Evolutionary conservation across 768 basidiomycete genomes (phyloP).

Genomic region (Gelatoporia subvermispora): DNA sequence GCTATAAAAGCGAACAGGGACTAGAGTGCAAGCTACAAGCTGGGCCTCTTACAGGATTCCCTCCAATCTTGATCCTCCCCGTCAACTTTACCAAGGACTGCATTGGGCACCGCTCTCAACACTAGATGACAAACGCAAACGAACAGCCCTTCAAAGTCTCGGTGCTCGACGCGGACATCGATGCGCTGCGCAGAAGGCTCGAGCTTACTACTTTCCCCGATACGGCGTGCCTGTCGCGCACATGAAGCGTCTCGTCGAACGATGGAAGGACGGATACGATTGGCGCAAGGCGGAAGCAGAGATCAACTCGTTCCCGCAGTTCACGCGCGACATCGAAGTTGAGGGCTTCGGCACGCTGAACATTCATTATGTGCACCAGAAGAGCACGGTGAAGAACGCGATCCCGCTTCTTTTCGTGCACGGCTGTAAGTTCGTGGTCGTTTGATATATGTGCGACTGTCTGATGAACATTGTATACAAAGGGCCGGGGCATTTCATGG

Average conservation of each 20-base stretch:
- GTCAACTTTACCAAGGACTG: too few relatives aligned
- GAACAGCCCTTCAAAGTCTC: constrained; percentile 19
- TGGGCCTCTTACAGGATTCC: too few relatives aligned
- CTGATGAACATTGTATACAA: not conserved
- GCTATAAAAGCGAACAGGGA: too few relatives aligned
- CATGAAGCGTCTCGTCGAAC: constrained; percentile 39
- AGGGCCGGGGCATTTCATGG: constrained; percentile 62
- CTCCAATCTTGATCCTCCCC: too few relatives aligned
- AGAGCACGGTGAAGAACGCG: constrained; percentile 29
- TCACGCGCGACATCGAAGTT: constrained; percentile 46
- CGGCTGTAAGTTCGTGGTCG: constrained; percentile 40
- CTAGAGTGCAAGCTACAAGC: too few relatives aligned
- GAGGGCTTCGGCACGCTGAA: constrained; percentile 43
- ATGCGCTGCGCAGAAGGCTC: constrained; percentile 14
- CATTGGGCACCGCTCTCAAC: too few relatives aligned
- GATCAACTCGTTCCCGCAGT: constrained; percentile 57
- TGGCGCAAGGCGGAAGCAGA: constrained; percentile 51
- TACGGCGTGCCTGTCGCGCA: constrained; percentile 39
- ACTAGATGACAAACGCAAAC: too few relatives aligned
- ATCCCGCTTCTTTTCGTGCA: constrained; percentile 62
- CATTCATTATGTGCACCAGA: constrained; percentile 49
- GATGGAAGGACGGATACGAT: constrained; percentile 51
- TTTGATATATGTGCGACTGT: too few relatives aligned
- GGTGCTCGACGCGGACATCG: constrained; percentile 13
- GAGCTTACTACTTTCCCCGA: constrained; percentile 18